phyloP scores from a whole-genome alignment of 306 rosid genomes.

The Datisca glomerata region DNA sequence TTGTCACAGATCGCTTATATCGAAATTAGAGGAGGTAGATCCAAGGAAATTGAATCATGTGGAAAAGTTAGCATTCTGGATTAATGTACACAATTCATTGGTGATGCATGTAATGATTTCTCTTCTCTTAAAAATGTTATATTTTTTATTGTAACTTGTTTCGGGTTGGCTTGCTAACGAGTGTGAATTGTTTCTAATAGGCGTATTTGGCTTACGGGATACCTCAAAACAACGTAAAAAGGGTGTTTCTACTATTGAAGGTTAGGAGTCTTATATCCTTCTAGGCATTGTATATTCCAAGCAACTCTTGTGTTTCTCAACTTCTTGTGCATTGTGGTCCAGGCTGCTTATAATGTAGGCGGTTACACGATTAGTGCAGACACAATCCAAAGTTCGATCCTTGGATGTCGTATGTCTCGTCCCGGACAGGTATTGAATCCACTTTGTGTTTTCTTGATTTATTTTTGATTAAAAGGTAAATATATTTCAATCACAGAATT shows the following conservation, averaged over 20 bases:
- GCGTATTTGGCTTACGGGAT: slow-evolving; percentile 96
- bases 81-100: slow-evolving; percentile 85
- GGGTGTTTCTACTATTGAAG: slow-evolving; percentile 73
- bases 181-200: slow-evolving; percentile 28
- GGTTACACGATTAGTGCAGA: slow-evolving; percentile 84
- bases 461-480: no score
- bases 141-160: slow-evolving; percentile 5
- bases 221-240: slow-evolving; percentile 79
- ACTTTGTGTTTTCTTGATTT: no score
- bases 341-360: slow-evolving; percentile 97
- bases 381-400: slow-evolving; percentile 72
- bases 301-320: neutral
- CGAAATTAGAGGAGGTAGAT: slow-evolving; percentile 65
- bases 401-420: slow-evolving; percentile 74
- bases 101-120: slow-evolving; percentile 82
- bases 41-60: slow-evolving; percentile 65
- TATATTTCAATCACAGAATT: no score
- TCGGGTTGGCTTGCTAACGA: no score
- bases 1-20: slow-evolving; percentile 57
- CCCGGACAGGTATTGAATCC: slow-evolving; percentile 90
- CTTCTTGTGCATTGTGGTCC: no score
- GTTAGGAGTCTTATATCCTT: no score
- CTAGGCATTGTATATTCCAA: neutral
- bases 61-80: slow-evolving; percentile 97
- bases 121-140: neutral